These are phyloP conservation scores for Rostrohypoxylon terebratum DNA, from an alignment of 495 filamentous ascomycete genomes.

Conservation along the genomic window DNA sequence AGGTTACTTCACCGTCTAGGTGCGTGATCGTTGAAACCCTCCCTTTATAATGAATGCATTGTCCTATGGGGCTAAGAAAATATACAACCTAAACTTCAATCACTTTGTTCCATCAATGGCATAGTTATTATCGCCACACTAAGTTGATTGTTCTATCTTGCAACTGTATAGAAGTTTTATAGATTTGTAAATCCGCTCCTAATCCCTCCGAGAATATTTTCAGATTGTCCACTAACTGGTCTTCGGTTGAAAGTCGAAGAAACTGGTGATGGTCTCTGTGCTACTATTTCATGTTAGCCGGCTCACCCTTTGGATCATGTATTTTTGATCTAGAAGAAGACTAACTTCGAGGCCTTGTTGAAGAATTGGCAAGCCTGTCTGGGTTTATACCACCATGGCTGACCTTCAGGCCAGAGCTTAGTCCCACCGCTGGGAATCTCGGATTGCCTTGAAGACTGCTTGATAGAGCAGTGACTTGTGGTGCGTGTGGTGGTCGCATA, in stretches of 20 bases:
- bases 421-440: conserved; percentile 33
- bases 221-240: conserved; percentile 18
- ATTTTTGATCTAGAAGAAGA: neutral
- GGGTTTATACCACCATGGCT: conserved; percentile 31
- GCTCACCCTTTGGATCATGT: neutral
- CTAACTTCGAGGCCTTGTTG: conserved; percentile 43
- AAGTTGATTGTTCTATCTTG: neutral
- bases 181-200: conserved; percentile 33
- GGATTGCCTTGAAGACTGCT: conserved; percentile 24
- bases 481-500: conserved; percentile 5
- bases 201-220: conserved; percentile 29
- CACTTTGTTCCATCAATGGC: neutral
- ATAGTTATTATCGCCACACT: neutral
- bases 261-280: conserved; percentile 30
- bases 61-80: conserved; percentile 3
- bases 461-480: conserved; percentile 14
- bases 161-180: neutral
- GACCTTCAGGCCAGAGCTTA: conserved; percentile 48
- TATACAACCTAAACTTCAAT: neutral
- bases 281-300: conserved; percentile 11
- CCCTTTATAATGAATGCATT: conserved; percentile 34
- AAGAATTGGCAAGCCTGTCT: conserved; percentile 14
- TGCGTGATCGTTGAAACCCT: neutral
- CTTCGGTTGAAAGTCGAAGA: conserved; percentile 33
- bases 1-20: neutral